These are phyloP conservation scores for Tricladium varicosporioides DNA, from an alignment of 2,329 filamentous ascomycete species.

Conservation along the genomic window DNA sequence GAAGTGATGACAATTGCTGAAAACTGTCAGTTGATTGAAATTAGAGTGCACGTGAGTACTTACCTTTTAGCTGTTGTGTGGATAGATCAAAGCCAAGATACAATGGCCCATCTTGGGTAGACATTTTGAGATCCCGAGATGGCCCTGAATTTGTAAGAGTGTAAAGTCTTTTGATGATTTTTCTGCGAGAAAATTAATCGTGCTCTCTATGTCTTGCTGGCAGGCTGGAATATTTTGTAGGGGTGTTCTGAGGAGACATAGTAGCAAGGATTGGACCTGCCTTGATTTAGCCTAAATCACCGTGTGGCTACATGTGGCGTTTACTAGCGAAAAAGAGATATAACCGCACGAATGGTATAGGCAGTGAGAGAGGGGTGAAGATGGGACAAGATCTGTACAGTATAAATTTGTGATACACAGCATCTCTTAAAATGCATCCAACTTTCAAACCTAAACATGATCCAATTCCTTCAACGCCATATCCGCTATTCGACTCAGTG, in stretches of 20 bases:
- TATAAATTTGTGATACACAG: slow-evolving; percentile 20
- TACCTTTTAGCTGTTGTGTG: slow-evolving; percentile 93
- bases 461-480: slow-evolving; percentile 15
- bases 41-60: slow-evolving; percentile 17
- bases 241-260: slow-evolving; percentile 4
- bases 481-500: slow-evolving; percentile 11
- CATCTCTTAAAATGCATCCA: slow-evolving; percentile 13
- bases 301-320: not conserved
- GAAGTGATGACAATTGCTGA: slow-evolving; percentile 80
- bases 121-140: slow-evolving; percentile 31
- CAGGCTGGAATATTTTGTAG: not conserved
- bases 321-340: not conserved
- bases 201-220: not conserved
- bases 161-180: not conserved
- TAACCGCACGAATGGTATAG: slow-evolving; percentile 8
- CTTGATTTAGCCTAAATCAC: slow-evolving; percentile 10
- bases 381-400: slow-evolving; percentile 8
- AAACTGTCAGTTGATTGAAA: slow-evolving; percentile 18
- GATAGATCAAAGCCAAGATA: slow-evolving; percentile 95
- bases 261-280: not conserved
- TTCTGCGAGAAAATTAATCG: not conserved
- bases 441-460: not conserved
- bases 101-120: slow-evolving; percentile 51
- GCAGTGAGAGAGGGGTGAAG: not conserved
- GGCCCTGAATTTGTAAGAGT: not conserved